Conservation (phyloP, 805 yeast species). For the Metschnikowia cubensis region DNA sequence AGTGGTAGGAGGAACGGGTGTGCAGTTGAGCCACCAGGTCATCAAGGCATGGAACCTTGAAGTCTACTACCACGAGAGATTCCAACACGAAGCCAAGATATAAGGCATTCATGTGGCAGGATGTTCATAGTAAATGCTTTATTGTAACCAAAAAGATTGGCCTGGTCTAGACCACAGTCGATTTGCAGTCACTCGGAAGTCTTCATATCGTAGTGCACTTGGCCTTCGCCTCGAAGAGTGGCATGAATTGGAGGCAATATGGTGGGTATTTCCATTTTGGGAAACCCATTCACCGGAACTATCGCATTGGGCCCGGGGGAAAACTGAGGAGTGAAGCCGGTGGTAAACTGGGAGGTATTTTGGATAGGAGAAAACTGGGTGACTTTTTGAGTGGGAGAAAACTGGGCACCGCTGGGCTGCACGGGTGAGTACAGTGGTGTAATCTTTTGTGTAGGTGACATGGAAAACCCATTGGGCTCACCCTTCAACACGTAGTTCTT, state of each 20-base stretch:
- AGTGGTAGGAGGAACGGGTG: not conserved
- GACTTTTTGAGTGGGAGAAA: not conserved
- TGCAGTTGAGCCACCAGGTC: constrained; percentile 15
- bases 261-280: not conserved
- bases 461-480: not conserved
- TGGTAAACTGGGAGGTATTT: not conserved
- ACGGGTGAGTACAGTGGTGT: not conserved
- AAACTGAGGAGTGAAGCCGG: too few relatives aligned
- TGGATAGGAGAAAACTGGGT: not conserved
- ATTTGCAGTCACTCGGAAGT: not conserved
- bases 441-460: not conserved
- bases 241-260: constrained; percentile 3
- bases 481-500: constrained; percentile 1
- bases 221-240: not conserved
- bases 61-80: constrained; percentile 20
- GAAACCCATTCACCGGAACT: not conserved
- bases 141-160: too few relatives aligned
- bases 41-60: constrained; percentile 24
- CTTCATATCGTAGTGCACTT: not conserved
- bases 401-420: too few relatives aligned
- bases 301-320: too few relatives aligned
- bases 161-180: too few relatives aligned
- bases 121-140: too few relatives aligned
- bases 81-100: constrained; percentile 4
- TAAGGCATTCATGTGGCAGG: not conserved